Percentiles rank a stretch among this genome's conserved stretches.
Evolutionary conservation across 1,284 basidiomycete species (phyloP).

Genomic region (Boletus holoroseus): DNA sequence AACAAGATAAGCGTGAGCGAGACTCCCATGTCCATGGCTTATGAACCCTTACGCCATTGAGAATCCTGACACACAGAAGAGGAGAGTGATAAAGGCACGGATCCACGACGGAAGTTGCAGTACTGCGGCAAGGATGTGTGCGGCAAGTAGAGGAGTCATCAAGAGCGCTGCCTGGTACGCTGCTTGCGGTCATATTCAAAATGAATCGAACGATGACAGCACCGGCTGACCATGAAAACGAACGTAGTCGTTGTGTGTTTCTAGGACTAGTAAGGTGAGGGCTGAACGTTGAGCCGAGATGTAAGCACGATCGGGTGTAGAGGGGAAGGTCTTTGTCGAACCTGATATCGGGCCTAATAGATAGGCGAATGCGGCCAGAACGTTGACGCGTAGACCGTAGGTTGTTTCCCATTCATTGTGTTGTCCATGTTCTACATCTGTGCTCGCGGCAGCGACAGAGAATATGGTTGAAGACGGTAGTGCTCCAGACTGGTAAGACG

Average conservation of each 20-base stretch:
- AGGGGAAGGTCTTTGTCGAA: conserved; percentile 32
- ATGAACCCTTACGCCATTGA: conserved; percentile 53
- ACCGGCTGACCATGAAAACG: conserved; percentile 64
- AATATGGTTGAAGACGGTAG: conserved; percentile 51
- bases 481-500: conserved; percentile 68
- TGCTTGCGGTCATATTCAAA: conserved; percentile 29
- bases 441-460: conserved; percentile 38
- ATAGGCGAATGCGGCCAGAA: conserved; percentile 66
- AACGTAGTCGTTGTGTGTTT: conserved; percentile 77
- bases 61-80: conserved; percentile 38
- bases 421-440: conserved; percentile 40
- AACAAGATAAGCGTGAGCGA: conserved; percentile 6
- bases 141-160: conserved; percentile 57
- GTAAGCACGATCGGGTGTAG: conserved; percentile 5
- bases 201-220: background rate
- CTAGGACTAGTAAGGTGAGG: conserved; percentile 61
- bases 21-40: background rate
- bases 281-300: conserved; percentile 41
- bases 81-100: conserved; percentile 41
- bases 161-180: conserved; percentile 78
- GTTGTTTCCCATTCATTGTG: conserved; percentile 69
- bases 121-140: conserved; percentile 56
- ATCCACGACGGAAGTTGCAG: conserved; percentile 48
- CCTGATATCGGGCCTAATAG: conserved; percentile 71
- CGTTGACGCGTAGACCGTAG: conserved; percentile 62